Evolutionary conservation across 345 rosid species (phyloP), one percentile per base, ranked within the genome.

Genomic region (Eucalyptus brandiana): DNA sequence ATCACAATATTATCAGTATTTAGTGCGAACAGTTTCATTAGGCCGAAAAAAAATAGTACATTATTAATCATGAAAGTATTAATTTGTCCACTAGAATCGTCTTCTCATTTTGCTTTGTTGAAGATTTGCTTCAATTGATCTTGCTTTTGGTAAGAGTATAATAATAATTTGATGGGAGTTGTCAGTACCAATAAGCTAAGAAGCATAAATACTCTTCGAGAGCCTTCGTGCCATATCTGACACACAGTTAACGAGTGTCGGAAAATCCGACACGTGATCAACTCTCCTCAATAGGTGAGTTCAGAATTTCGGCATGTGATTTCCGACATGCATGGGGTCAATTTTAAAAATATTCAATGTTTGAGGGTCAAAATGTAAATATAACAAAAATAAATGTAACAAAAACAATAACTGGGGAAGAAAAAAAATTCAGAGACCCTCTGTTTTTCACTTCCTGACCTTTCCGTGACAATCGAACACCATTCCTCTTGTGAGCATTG

Each of bases 191-290:
- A 65, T 65, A 17, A 65, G 19, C 5, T 53, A 53, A 53, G 58
- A 53, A 53, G 2, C 2, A 53, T 4, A 0, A 1, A 53, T 2
- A 53, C 10, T 53, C 11, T 53, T 0, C 2, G 0, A 53, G 24
- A 53, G 11, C 24, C 0, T 53, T 7, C 10, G 0, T 19, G 58
- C 1, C 10, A 2, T 53, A 2, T 53, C 10, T 1, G 0, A 53
- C 5, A 53, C 4, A 2, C 0, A 9, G 9, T 51, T 51, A 51
- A 51, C 3, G 1, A 51, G 23, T 51, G 4, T 51, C 0, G 1
- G 0, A 51, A 51, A 51, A 51, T 51, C 1, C 2, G 2, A 51
- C 56, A 51, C 0, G 24, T 8, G 5, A 53, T 53, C 58, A 53
- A 53, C 58, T 53, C 58, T 53, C 0, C 24, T 53, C 2, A 19